Evolutionary conservation across 768 basidiomycete species (phyloP).

Genomic region (Collybiopsis confluens): DNA sequence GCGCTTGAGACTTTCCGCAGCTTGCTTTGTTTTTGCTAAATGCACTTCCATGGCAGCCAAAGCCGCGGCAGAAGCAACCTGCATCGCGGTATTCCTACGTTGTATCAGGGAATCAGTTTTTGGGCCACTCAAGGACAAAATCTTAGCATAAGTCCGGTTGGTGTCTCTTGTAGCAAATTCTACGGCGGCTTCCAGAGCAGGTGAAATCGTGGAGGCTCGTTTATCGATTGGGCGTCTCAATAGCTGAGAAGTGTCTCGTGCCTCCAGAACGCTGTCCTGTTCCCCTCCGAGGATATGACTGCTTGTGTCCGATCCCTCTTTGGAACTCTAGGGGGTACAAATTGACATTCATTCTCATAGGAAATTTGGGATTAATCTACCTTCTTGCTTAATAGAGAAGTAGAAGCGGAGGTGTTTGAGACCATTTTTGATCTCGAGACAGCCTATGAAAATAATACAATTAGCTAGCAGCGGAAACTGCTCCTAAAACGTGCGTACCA

Average conservation of each 20-base stretch:
- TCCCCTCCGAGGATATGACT: not conserved
- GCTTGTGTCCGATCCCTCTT: not conserved
- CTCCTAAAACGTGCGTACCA: not conserved
- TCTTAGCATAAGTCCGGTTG: no score
- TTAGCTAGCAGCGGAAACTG: no score
- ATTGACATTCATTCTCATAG: no score
- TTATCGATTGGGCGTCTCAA: not conserved
- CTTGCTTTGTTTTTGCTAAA: not conserved
- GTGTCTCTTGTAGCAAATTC: conserved; percentile 1
- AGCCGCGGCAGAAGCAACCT: conserved; percentile 5
- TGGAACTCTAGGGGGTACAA: not conserved
- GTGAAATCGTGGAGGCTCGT: not conserved
- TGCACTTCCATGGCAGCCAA: conserved; percentile 1
- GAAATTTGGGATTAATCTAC: not conserved
- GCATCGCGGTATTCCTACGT: not conserved
- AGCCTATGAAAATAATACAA: not conserved
- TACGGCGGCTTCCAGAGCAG: conserved; percentile 2
- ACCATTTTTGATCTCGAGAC: not conserved
- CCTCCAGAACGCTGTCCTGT: not conserved
- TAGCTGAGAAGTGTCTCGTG: not conserved
- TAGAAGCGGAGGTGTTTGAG: no score
- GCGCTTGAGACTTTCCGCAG: not conserved
- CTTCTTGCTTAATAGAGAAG: not conserved
- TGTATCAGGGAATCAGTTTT: not conserved
- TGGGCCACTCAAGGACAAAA: not conserved